A percentile compares a stretch with the other conserved stretches of the same genome.
Evolutionary conservation across 257 asterid species (phyloP).

Genomic region (Gentiana macrophylla): DNA sequence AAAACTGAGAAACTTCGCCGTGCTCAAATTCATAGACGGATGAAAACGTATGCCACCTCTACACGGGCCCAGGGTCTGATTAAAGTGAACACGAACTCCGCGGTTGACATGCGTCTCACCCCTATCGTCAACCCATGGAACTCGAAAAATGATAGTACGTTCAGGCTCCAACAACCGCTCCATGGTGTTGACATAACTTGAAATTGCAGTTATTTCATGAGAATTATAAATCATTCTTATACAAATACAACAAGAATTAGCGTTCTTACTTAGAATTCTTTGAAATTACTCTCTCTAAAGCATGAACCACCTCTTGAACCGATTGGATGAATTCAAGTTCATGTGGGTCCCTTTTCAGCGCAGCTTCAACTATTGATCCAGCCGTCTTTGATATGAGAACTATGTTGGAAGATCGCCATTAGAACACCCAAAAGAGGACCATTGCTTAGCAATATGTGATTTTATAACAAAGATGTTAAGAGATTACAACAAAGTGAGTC

Average conservation of each 20-base stretch:
- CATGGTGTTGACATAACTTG: slow-evolving; percentile 85
- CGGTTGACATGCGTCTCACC: slow-evolving; percentile 94
- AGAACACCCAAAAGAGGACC: slow-evolving; percentile 13
- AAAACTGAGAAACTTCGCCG: slow-evolving; percentile 92
- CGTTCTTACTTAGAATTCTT: slow-evolving; percentile 73
- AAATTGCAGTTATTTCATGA: slow-evolving; percentile 16
- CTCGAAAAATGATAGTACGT: slow-evolving; percentile 77
- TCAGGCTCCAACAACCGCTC: slow-evolving; percentile 97
- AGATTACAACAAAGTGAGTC: neutral
- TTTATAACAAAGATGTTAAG: neutral
- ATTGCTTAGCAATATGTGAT: neutral
- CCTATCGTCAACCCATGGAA: slow-evolving; percentile 97
- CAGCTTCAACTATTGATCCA: slow-evolving; percentile 98
- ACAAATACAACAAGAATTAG: slow-evolving; percentile 1
- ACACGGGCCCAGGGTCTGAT: slow-evolving; percentile 97
- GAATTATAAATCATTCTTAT: neutral
- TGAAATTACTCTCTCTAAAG: slow-evolving; percentile 93
- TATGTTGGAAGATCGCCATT: slow-evolving; percentile 35
- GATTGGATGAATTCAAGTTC: slow-evolving; percentile 90
- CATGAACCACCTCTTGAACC: slow-evolving; percentile 92
- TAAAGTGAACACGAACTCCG: slow-evolving; percentile 87
- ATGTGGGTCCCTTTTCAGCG: slow-evolving; percentile 89
- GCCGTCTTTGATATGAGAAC: slow-evolving; percentile 98
- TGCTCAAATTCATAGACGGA: slow-evolving; percentile 84
- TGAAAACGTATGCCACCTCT: slow-evolving; percentile 98